Base-by-base conservation (phyloP, 331 rosid species). In the Malus hybrid region DNA sequence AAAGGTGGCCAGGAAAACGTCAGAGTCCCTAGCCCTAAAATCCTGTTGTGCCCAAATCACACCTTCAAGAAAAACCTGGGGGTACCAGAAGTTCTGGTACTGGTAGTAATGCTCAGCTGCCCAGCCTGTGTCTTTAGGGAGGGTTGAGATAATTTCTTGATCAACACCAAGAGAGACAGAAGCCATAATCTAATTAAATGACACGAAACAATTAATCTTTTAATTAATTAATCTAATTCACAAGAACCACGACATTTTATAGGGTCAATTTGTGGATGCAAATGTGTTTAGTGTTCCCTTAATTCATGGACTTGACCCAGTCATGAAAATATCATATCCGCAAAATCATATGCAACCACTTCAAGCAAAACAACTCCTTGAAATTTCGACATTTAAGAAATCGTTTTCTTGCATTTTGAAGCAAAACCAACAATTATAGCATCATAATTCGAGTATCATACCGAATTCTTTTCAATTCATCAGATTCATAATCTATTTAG, bases 11-110 rank as follows among this genome's bases (percentile, higher is more conserved):
- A 79, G 15, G 6, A 66, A 32, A 55, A 79, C 44, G 42, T 77
- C 79, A 4, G 20, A n/a, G 42, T 73, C 46, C 32, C 56, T 48
- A 11, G 82, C 82, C 27, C 28, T 75, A 34, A 73, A 82, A 19
- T 62, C n/a, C 48, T 61, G 46, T 70, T 78, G 78, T 42, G 69
- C 75, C 48, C 32, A 65, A n/a, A 70, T 55, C 7, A 76, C 31
- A 15, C 57, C 65, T 22, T 55, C 61, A 50, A 80, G 19, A 12
- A 75, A 7, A 1, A 13, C 10, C 13, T 70, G n/a, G 28, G 60
- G 44, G 15, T 50, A 70, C 84, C 84, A 80, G 57, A 76, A 69
- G 36, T 65, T 52, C 61, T 74, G 66, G 55, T 74, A 68, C n/a
- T 19, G 75, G 19, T 19, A 77, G 61, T 64, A 64, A 64, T 15